Base-by-base conservation (phyloP, 495 filamentous ascomycete species). In the Neurospora discreta region DNA sequence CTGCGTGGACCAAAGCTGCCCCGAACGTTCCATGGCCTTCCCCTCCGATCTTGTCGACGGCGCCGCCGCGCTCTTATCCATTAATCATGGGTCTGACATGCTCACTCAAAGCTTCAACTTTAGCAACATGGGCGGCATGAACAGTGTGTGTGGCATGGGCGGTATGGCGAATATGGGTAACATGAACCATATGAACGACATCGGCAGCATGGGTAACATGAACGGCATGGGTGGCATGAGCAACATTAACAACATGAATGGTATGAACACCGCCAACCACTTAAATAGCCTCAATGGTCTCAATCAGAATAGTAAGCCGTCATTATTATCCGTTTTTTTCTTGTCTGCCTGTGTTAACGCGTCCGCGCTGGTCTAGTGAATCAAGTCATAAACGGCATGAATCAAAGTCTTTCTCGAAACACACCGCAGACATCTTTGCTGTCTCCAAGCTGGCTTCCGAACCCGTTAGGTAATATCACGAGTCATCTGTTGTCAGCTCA, bases 1-100 rank as follows among this genome's bases (percentile, higher is more conserved):
- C 20, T 81, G 80, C 60, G 78, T 77, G 16, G 80, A 81, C 38
- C 78, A 80, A 70, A 79, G 30, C 68, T 81, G 80, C 46, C 78
- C 78, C 15, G 71, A 72, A 30, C 73, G 76, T 2, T 46, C 77
- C 40, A 65, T 39, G 58, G 39, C 65, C 8, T 68, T 70, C 44
- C 69, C 73, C 16, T 60, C 75, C 46, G 78, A 80, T 70, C 74
- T 78, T 0, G 76, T 75, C 30, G 73, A 71, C 73, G 76, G 76
- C 10, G 80, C 80, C 3, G 80, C 78, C 26, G 80, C 77, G n/a
- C 77, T 80, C 67, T 75, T 81, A 67, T 78, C 77, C 20, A 79
- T 80, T 71, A 80, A 77, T 42, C 78, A 80, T 30, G 74, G 75
- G 9, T 74, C 75, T 2, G 77, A 75, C 40, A 67, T 58, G 10